Evolutionary conservation across 371 early-diverging fungal genomes (phyloP), one percentile per base, ranked within the genome.

Genomic region (Mucor circinelloides): DNA sequence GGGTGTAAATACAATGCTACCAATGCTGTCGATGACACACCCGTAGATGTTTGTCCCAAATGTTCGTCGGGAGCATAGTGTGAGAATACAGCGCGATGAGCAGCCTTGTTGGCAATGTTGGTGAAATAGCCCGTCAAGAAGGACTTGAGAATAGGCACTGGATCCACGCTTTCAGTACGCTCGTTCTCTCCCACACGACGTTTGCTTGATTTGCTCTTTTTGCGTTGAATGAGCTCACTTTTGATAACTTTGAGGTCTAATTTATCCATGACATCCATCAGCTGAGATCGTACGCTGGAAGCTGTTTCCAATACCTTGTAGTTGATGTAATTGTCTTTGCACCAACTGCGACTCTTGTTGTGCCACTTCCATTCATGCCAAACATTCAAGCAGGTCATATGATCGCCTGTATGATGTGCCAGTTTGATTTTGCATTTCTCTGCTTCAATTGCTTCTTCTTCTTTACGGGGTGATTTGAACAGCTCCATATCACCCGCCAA

Each of bases 291-390:
- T n/a, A 98, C 90, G 64, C 87, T 94, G 38, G 87, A 84, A 5
- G 97, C 99, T 15, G 93, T 85, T 40, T 89, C 90, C 77, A 99
- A 83, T 3, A 93, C 89, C 21, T 95, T 89, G 70, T 87, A 73
- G 69, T 97, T 95, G 36, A 99, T 82, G 74, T 86, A 98, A 72
- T 97, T 93, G 38, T 96, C 93, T 64, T 84, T 86, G 76, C 98
- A 98, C 97, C 97, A 99, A 31, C 54, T 34, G 6, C 78, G 85
- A 46, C 90, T 87, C 73, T 89, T 94, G 50, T 89, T 87, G 17
- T 91, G 85, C 55, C 92, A 89, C 58, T 89, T 88, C 92, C 94
- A 98, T 73, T 90, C 87, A 48, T 93, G 84, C 91, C 93, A 99
- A 2, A 97, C 87, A 28, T 94, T 89, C 30, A 98, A 77, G 30